Conservation (phyloP, 352 stramenopile species). For the Globisporangium spiculum region DNA sequence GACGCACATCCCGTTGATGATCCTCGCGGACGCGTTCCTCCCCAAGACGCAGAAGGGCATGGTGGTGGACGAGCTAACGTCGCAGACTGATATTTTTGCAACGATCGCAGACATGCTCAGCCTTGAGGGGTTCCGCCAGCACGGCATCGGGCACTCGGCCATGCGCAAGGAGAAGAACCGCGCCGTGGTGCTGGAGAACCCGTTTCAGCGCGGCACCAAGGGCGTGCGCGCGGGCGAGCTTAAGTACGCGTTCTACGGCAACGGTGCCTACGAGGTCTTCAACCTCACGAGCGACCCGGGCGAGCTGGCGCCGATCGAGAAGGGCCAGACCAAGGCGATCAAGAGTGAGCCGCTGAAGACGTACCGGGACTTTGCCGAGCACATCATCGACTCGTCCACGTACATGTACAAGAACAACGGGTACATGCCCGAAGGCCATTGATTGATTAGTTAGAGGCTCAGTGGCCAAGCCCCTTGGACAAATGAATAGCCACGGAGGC, state of each 20-base stretch:
- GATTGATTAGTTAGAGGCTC: not conserved
- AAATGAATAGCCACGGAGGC: not conserved
- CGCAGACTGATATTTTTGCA: constrained; percentile 67
- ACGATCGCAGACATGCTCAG: constrained; percentile 65
- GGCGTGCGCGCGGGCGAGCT: constrained; percentile 54
- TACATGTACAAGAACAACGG: constrained; percentile 65
- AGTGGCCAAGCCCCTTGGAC: not conserved
- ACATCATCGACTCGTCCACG: constrained; percentile 59
- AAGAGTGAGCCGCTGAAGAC: constrained; percentile 39
- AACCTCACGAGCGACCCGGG: constrained; percentile 37
- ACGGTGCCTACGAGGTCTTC: constrained; percentile 62
- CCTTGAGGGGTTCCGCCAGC: constrained; percentile 48
- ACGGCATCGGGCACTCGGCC: constrained; percentile 65
- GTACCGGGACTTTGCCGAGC: constrained; percentile 45
- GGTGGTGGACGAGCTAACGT: constrained; percentile 48
- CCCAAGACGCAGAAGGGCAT: constrained; percentile 36
- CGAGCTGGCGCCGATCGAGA: constrained; percentile 45
- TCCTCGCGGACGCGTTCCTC: constrained; percentile 62
- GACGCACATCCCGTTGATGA: constrained; percentile 51
- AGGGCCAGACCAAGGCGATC: constrained; percentile 44
- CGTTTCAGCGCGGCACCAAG: constrained; percentile 60
- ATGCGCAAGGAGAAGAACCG: constrained; percentile 35
- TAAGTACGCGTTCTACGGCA: constrained; percentile 67
- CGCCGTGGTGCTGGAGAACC: constrained; percentile 57
- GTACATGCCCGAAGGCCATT: constrained; percentile 30